Conservation (phyloP, 495 filamentous ascomycete species). For the Amorphotheca resinae region DNA sequence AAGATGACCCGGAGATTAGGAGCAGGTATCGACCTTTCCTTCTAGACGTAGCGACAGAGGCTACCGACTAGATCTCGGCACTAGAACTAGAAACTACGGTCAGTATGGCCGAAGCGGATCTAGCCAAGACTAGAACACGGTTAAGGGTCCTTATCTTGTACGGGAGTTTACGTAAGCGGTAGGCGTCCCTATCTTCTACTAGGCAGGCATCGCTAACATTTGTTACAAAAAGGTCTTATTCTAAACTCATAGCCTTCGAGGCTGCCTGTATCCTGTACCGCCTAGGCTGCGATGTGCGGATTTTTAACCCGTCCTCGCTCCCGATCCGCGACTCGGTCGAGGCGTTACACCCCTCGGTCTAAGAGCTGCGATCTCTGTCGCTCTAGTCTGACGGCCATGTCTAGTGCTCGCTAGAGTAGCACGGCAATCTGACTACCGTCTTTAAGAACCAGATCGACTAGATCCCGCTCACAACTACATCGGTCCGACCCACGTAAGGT, state of each 20-base stretch:
- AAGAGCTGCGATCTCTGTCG: slow-evolving; percentile 51
- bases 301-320: slow-evolving; percentile 47
- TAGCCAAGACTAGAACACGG: slow-evolving; percentile 30
- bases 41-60: slow-evolving; percentile 22
- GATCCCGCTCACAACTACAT: slow-evolving; percentile 52
- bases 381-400: slow-evolving; percentile 59
- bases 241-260: slow-evolving; percentile 47
- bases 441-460: slow-evolving; percentile 73
- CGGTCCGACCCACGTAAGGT: slow-evolving; percentile 56
- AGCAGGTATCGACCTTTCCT: slow-evolving; percentile 49
- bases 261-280: slow-evolving; percentile 49
- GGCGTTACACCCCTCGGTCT: slow-evolving; percentile 46
- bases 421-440: slow-evolving; percentile 56
- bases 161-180: slow-evolving; percentile 44
- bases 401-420: slow-evolving; percentile 60
- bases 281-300: slow-evolving; percentile 54
- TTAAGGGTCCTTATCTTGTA: slow-evolving; percentile 52
- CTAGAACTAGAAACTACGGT: slow-evolving; percentile 45
- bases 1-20: slow-evolving; percentile 37
- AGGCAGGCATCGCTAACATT: not conserved
- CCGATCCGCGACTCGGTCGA: slow-evolving; percentile 53
- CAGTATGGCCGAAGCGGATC: slow-evolving; percentile 36
- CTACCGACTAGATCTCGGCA: slow-evolving; percentile 40
- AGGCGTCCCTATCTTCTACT: not conserved
- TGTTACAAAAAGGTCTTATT: slow-evolving; percentile 39